A percentile compares a stretch with the other conserved stretches of the same genome.
Conservation (phyloP, 164 flowering plant genomes). For the Piper betle region DNA sequence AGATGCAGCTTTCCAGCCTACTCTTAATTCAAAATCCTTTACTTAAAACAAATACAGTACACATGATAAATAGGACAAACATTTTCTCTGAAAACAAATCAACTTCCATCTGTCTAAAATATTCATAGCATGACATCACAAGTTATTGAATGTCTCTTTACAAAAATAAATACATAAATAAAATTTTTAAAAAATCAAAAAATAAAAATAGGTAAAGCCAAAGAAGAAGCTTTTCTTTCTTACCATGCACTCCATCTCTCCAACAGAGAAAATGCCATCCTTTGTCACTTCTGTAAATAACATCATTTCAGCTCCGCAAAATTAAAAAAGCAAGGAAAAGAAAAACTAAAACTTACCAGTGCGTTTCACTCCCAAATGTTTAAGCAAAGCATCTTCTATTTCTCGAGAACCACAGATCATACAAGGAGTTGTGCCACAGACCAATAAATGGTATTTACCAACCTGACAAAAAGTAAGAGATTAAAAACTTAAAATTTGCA, state of each 20-base stretch:
- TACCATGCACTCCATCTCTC: slow-evolving; percentile 99
- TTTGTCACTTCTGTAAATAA: slow-evolving; percentile 79
- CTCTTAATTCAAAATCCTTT: neutral
- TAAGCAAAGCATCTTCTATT: slow-evolving; percentile 80
- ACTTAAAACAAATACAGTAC: too few relatives aligned
- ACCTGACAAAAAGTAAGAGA: slow-evolving; percentile 36
- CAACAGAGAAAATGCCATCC: slow-evolving; percentile 96
- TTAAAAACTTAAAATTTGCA: neutral
- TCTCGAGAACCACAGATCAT: slow-evolving; percentile 99
- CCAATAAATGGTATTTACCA: slow-evolving; percentile 90
- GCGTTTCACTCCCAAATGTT: slow-evolving; percentile 93
- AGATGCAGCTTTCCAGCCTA: neutral
- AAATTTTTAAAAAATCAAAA: too few relatives aligned
- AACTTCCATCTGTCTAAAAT: too few relatives aligned
- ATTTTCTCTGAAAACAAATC: too few relatives aligned
- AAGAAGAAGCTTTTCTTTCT: too few relatives aligned
- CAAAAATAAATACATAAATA: too few relatives aligned
- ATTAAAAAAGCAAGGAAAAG: neutral
- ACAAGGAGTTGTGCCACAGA: slow-evolving; percentile 98
- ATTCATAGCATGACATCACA: too few relatives aligned
- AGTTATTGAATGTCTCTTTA: too few relatives aligned
- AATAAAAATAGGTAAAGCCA: neutral
- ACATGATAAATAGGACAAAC: too few relatives aligned
- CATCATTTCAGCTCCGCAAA: neutral
- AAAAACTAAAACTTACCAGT: slow-evolving; percentile 41